A percentile compares a stretch with the other conserved stretches of the same genome.
Conservation (phyloP, 2,329 filamentous ascomycete genomes). For the Escovopsis sp. region DNA sequence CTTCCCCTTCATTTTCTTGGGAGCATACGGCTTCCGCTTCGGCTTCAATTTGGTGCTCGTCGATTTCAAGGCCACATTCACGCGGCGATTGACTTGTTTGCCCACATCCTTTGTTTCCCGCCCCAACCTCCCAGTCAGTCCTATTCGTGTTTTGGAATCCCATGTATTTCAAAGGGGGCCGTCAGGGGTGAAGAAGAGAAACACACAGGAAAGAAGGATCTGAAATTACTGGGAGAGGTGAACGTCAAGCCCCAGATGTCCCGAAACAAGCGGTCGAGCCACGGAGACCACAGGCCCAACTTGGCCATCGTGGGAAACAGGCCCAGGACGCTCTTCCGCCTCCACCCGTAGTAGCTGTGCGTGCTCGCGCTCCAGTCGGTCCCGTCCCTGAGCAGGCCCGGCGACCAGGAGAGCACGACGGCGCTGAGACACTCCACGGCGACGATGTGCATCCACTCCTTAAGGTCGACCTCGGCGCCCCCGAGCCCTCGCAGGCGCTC, state of each 20-base stretch:
- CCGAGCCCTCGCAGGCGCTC: conserved; percentile 20
- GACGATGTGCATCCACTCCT: conserved; percentile 42
- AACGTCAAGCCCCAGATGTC: conserved; percentile 30
- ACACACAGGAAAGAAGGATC: conserved; percentile 33
- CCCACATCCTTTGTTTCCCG: conserved; percentile 25
- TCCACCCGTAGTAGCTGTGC: conserved; percentile 35
- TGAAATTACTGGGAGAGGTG: conserved; percentile 26
- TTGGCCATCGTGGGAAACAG: conserved; percentile 29
- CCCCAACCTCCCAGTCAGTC: too few species aligned
- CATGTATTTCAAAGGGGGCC: neutral
- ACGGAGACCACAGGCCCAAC: conserved; percentile 21
- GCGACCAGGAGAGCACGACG: conserved; percentile 36
- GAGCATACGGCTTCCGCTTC: conserved; percentile 8
- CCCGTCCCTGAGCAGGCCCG: conserved; percentile 26
- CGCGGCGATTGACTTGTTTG: conserved; percentile 17
- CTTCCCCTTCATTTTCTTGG: neutral
- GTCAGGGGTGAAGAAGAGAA: neutral
- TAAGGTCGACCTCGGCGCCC: conserved; percentile 29
- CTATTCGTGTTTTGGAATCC: too few species aligned
- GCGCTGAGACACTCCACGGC: conserved; percentile 36
- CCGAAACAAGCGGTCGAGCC: conserved; percentile 23
- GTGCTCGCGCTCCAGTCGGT: conserved; percentile 31
- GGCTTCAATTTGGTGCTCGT: conserved; percentile 9
- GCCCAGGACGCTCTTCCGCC: conserved; percentile 36
- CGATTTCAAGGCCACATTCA: conserved; percentile 15